These are phyloP conservation scores for Colletotrichum simmondsii DNA, from an alignment of 2,329 filamentous ascomycete species.

Conservation along the genomic window DNA sequence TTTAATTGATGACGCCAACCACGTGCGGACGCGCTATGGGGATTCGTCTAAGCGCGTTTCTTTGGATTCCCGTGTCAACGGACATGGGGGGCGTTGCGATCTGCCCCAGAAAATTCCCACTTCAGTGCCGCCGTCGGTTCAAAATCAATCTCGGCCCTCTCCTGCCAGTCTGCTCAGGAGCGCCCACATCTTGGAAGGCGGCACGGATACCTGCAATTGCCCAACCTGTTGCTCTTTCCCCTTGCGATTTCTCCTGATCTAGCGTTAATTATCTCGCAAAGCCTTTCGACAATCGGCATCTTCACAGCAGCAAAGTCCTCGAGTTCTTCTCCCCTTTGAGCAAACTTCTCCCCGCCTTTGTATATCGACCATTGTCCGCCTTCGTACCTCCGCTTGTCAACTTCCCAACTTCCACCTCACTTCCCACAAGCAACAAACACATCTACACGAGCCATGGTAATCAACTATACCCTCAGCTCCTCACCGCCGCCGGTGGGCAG, in stretches of 20 bases:
- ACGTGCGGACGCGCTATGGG: conserved; percentile 32
- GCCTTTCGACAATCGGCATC: background rate
- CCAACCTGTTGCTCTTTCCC: background rate
- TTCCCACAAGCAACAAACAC: background rate
- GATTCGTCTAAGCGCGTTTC: conserved; percentile 27
- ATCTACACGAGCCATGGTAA: conserved; percentile 10
- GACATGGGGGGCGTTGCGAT: conserved; percentile 14
- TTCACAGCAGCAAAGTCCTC: background rate
- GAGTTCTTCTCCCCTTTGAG: background rate
- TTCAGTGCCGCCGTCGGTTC: conserved; percentile 9
- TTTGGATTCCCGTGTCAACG: conserved; percentile 29
- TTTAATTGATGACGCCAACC: conserved; percentile 34
- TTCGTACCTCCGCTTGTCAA: background rate
- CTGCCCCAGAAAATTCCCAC: conserved; percentile 34
- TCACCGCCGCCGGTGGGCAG: conserved; percentile 18
- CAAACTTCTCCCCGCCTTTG: background rate
- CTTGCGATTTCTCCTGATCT: background rate
- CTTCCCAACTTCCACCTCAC: background rate
- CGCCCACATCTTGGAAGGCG: conserved; percentile 1
- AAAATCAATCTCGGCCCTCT: conserved; percentile 22
- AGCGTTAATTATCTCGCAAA: background rate
- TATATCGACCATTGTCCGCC: conserved; percentile 4
- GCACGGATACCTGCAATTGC: background rate
- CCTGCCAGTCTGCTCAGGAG: conserved; percentile 1
- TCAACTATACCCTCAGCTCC: conserved; percentile 21